These are phyloP conservation scores for Plasmodium chabaudi DNA, from an alignment of 169 alveolate species.

Conservation along the genomic window DNA sequence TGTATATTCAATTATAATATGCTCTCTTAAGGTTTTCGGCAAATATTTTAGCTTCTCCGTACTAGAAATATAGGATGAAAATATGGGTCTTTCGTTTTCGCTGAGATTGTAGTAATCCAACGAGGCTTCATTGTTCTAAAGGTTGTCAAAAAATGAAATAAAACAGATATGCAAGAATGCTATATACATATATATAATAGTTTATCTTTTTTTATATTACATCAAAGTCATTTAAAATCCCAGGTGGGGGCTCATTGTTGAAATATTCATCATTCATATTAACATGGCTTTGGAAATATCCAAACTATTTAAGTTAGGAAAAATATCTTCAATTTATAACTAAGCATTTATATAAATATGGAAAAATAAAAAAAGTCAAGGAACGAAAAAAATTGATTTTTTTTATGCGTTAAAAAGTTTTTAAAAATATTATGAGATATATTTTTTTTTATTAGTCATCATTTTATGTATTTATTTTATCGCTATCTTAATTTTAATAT, in stretches of 20 bases:
- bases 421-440: too few relatives aligned
- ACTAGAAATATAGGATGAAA: conserved; percentile 32
- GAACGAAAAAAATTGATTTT: too few relatives aligned
- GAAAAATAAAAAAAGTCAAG: too few relatives aligned
- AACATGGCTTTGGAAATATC: too few relatives aligned
- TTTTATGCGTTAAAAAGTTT: too few relatives aligned
- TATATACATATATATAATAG: neutral
- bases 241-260: conserved; percentile 53
- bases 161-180: neutral
- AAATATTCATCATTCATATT: conserved; percentile 21
- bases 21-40: conserved; percentile 64
- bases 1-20: conserved; percentile 40
- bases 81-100: conserved; percentile 36
- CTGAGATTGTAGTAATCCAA: neutral
- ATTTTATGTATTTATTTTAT: too few relatives aligned
- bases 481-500: too few relatives aligned
- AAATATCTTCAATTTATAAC: too few relatives aligned
- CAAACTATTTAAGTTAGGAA: too few relatives aligned
- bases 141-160: neutral
- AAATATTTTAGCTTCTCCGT: conserved; percentile 6
- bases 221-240: conserved; percentile 14
- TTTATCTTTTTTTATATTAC: neutral
- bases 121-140: conserved; percentile 9
- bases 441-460: too few relatives aligned
- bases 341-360: too few relatives aligned